Evolutionary conservation across 129 eudicot species (phyloP), one percentile per base, ranked within the genome.

Genomic region (Saposhnikovia divaricata): DNA sequence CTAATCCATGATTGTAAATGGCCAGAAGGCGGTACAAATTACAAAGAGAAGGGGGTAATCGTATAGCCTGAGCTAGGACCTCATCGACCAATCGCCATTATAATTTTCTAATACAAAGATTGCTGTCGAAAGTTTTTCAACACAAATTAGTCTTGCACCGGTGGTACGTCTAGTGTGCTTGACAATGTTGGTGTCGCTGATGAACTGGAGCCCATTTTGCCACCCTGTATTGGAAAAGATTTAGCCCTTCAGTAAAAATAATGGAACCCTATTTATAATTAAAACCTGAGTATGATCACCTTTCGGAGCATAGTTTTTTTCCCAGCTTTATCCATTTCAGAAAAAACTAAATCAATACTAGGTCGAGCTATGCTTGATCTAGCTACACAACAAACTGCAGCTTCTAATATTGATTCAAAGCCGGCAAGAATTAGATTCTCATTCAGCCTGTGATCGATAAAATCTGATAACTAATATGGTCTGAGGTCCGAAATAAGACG

Each of bases 241-340:
- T 55, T 55, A 57, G n/a, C 80, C 66, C 39, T 4, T 40, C 2
- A 21, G 43, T 34, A 31, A 13, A 61, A 19, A 39, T 14, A 44
- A 21, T 19, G 12, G 12, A 40, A 3, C 4, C 4, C 23, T 14
- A 66, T 14, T 11, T 21, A 69, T 70, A 57, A 57, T 23, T 21
- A 57, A 57, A 5, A n/a, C 3, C 28, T 57, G 4, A 48, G 66
- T 34, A 34, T 16, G 15, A 34, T 15, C 50, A 91, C 91, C 87
- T 76, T 87, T 65, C 87, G 86, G 7, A 46, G 90, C 82, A 14
- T 38, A 42, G 93, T 87, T 72, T 91, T 91, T 53, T 87, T 85
- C 88, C 87, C 87, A 61, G 90, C 93, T 82, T 91, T 91, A 57
- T 91, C 91, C 84, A 91, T 80, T 86, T 91, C 93, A 25, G 81